phyloP scores from a whole-genome alignment of 805 yeast species.

The Yarrowia bubula region DNA sequence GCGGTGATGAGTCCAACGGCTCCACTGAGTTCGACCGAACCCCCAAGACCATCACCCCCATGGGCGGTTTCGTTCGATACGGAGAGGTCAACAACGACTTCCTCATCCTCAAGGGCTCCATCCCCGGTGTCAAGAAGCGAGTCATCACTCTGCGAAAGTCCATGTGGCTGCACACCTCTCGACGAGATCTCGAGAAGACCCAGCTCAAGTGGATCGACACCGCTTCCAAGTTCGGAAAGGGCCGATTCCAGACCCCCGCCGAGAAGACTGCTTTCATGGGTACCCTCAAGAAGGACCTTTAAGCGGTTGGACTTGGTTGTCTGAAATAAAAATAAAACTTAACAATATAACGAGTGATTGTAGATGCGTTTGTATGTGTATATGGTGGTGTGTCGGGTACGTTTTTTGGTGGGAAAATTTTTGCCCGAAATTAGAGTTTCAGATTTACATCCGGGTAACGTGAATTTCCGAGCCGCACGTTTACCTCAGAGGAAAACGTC shows the following conservation, averaged over 20 bases:
- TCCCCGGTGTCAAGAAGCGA: constrained; percentile 99
- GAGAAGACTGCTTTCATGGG: constrained; percentile 99
- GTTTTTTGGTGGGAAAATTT: background rate
- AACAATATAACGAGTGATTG: background rate
- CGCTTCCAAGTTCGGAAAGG: constrained; percentile 99
- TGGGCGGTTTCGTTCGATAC: constrained; percentile 99
- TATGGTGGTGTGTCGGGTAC: background rate
- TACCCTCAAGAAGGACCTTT: constrained; percentile 95
- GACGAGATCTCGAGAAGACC: constrained; percentile 96
- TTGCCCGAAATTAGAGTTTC: too few species aligned
- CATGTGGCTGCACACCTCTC: constrained; percentile 94
- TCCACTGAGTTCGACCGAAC: constrained; percentile 99
- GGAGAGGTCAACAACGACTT: constrained; percentile 98
- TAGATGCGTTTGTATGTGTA: background rate
- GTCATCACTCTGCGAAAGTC: constrained; percentile 98
- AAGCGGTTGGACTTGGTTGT: background rate
- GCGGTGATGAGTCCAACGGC: constrained; percentile 89
- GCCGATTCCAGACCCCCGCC: constrained; percentile 99
- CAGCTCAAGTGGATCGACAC: constrained; percentile 99
- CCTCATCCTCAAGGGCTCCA: constrained; percentile 95
- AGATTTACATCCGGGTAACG: too few species aligned
- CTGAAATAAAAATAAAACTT: background rate
- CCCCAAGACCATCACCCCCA: constrained; percentile 98
- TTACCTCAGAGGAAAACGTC: too few species aligned
- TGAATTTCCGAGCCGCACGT: too few species aligned